Percentiles rank a stretch among this genome's conserved stretches.
Evolutionary conservation across 306 rosid genomes (phyloP).

Genomic region (Cercis canadensis): DNA sequence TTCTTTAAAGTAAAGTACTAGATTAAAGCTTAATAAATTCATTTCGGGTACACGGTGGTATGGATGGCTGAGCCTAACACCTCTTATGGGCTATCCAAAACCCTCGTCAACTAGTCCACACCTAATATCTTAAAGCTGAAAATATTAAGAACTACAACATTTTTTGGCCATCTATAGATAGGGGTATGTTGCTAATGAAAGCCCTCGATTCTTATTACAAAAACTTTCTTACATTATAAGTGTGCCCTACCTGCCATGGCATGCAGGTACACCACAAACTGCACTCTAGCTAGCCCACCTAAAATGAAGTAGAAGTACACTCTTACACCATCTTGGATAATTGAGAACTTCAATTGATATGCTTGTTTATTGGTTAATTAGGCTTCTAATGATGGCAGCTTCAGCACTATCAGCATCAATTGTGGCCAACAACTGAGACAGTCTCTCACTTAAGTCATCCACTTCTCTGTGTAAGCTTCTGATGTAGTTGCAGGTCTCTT

Average conservation of each 20-base stretch:
- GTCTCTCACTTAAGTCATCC: conserved; percentile 85
- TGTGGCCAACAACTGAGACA: conserved; percentile 86
- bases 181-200: conserved; percentile 41
- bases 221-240: conserved; percentile 18
- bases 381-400: conserved; percentile 91
- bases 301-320: conserved; percentile 40
- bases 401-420: conserved; percentile 94
- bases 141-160: conserved; percentile 27
- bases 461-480: conserved; percentile 89
- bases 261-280: conserved; percentile 45
- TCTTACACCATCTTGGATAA: conserved; percentile 26
- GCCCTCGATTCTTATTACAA: conserved; percentile 37
- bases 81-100: too few species aligned
- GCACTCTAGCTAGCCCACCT: conserved; percentile 32
- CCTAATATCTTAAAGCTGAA: conserved; percentile 13
- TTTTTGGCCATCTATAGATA: conserved; percentile 44
- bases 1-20: conserved; percentile 22
- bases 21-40: neutral
- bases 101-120: too few species aligned
- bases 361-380: conserved; percentile 67
- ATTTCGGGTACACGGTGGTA: too few species aligned
- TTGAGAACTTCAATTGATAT: neutral
- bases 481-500: conserved; percentile 97
- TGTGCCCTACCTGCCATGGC: conserved; percentile 30
- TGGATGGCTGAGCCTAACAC: too few species aligned